Conservation (phyloP, 106 monocot genomes). For the Dioscorea alata region DNA sequence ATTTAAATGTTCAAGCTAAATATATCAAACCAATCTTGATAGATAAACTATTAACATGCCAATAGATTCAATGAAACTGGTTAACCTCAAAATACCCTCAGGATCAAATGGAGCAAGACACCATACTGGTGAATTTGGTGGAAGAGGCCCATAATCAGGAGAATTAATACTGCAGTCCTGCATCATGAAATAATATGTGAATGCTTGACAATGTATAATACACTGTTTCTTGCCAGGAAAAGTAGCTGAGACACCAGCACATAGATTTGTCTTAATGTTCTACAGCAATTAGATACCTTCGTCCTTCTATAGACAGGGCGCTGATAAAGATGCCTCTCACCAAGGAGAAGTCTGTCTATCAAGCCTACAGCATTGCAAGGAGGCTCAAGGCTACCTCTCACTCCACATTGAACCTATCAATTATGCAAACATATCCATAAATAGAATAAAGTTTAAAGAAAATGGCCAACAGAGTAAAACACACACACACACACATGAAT, state of each 20-base stretch:
- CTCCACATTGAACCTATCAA: slow-evolving; percentile 68
- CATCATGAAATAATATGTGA: slow-evolving; percentile 2
- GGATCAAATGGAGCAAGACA: slow-evolving; percentile 97
- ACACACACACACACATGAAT: too few species aligned
- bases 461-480: too few species aligned
- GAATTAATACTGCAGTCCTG: slow-evolving; percentile 90
- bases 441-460: background rate
- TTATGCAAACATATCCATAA: slow-evolving; percentile 4
- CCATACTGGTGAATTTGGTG: slow-evolving; percentile 76
- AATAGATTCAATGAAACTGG: background rate
- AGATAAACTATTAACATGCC: too few species aligned
- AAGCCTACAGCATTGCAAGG: slow-evolving; percentile 95
- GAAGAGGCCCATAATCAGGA: slow-evolving; percentile 92
- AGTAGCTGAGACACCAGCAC: background rate
- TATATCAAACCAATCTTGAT: too few species aligned
- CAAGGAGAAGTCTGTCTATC: slow-evolving; percentile 74
- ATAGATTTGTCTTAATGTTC: background rate
- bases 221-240: too few species aligned
- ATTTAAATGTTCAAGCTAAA: too few species aligned
- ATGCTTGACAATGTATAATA: background rate
- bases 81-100: slow-evolving; percentile 81
- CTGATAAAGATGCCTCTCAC: slow-evolving; percentile 78
- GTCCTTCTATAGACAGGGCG: slow-evolving; percentile 86
- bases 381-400: slow-evolving; percentile 72
- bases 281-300: slow-evolving; percentile 45